Evolutionary conservation across 352 stramenopile species (phyloP).

Genomic region (Phytophthora ramorum): DNA sequence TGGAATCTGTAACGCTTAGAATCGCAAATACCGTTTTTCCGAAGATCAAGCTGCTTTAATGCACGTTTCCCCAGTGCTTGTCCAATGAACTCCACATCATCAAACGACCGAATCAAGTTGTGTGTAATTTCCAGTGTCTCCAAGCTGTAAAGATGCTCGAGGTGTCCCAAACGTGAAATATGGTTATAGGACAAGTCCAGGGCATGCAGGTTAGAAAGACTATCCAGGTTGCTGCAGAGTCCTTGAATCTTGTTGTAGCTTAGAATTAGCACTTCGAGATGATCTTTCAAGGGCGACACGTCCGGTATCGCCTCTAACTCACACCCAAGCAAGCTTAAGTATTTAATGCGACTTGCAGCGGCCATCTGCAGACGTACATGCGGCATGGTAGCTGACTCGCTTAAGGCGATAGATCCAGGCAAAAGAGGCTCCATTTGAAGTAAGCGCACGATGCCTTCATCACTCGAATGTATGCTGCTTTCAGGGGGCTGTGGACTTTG

Average conservation of each 20-base stretch:
- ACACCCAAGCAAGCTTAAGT: conserved; percentile 65
- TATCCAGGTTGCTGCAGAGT: conserved; percentile 39
- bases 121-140: conserved; percentile 60
- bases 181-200: conserved; percentile 83
- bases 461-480: conserved; percentile 21
- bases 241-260: conserved; percentile 76
- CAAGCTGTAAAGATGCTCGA: conserved; percentile 47
- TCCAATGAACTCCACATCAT: conserved; percentile 56
- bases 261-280: conserved; percentile 69
- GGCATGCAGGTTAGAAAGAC: conserved; percentile 43
- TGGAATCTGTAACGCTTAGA: conserved; percentile 78
- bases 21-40: conserved; percentile 70
- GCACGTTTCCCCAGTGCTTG: conserved; percentile 18
- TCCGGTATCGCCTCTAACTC: conserved; percentile 59
- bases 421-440: conserved; percentile 57
- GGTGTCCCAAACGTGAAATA: conserved; percentile 48
- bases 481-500: conserved; percentile 27
- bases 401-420: conserved; percentile 6
- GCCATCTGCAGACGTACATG: conserved; percentile 25
- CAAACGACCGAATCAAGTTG: conserved; percentile 70
- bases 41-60: conserved; percentile 60
- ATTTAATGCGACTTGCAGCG: conserved; percentile 35
- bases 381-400: background rate
- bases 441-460: conserved; percentile 40
- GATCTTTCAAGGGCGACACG: conserved; percentile 36